phyloP scores from a whole-genome alignment of 139 green algal species.

The Bryopsis sp. region DNA sequence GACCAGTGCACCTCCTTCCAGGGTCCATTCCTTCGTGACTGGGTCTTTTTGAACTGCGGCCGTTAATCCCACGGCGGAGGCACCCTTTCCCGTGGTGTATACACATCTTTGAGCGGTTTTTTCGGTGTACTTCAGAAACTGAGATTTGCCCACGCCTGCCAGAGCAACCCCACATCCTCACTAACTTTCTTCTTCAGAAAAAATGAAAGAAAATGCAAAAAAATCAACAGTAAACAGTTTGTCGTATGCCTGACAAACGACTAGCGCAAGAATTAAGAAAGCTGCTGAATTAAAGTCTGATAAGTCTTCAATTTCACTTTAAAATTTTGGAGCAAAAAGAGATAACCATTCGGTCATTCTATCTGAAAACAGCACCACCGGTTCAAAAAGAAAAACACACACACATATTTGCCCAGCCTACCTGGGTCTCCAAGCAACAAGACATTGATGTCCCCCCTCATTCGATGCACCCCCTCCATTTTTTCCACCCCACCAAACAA shows the following conservation, averaged over 20 bases:
- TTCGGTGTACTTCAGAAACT: constrained; percentile 99
- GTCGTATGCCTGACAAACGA: background rate
- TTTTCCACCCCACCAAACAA: constrained; percentile 91
- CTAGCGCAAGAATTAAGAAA: too few relatives aligned
- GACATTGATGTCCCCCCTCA: constrained; percentile 97
- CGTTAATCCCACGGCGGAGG: constrained; percentile 92
- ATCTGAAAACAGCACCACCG: too few relatives aligned
- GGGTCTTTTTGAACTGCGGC: constrained; percentile 90
- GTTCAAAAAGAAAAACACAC: too few relatives aligned
- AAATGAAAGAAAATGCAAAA: too few relatives aligned
- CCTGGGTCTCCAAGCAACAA: constrained; percentile 94
- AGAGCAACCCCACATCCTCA: too few relatives aligned
- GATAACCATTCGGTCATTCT: too few relatives aligned
- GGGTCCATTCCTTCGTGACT: constrained; percentile 91
- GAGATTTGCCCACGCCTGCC: constrained; percentile 74
- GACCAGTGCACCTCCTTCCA: constrained; percentile 96
- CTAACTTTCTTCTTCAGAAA: too few relatives aligned
- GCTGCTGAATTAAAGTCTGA: too few relatives aligned
- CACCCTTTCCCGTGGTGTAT: constrained; percentile 98
- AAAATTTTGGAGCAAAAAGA: too few relatives aligned
- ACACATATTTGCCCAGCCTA: too few relatives aligned
- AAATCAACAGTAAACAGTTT: background rate
- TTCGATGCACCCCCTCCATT: constrained; percentile 28
- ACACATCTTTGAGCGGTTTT: constrained; percentile 84
- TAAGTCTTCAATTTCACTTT: too few relatives aligned